Evolutionary conservation across 2,329 filamentous ascomycete genomes (phyloP).

Genomic region (Fusarium coffeatum): DNA sequence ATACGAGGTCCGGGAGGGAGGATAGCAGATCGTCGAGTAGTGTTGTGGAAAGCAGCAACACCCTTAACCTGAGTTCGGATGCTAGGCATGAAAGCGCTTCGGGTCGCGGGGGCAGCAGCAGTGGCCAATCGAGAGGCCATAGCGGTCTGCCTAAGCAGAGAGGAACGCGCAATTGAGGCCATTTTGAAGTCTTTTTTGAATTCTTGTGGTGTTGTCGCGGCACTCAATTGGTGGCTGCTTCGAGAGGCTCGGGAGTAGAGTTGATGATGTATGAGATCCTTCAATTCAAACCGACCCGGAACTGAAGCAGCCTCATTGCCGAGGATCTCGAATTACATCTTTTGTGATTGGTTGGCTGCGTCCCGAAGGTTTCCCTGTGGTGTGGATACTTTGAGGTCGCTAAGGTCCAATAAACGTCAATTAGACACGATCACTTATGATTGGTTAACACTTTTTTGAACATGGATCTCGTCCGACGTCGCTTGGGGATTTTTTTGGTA

Average conservation of each 20-base stretch:
- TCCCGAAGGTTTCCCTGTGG: conserved; percentile 46
- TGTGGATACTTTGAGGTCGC: conserved; percentile 33
- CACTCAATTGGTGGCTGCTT: conserved; percentile 47
- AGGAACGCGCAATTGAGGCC: conserved; percentile 67
- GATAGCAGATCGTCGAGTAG: conserved; percentile 79
- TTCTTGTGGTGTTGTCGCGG: conserved; percentile 33
- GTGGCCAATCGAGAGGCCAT: conserved; percentile 55
- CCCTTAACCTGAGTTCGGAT: conserved; percentile 55
- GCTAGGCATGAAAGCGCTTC: conserved; percentile 50
- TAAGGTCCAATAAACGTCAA: conserved; percentile 46
- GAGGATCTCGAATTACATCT: conserved; percentile 61
- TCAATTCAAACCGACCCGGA: conserved; percentile 37
- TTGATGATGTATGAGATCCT: conserved; percentile 44
- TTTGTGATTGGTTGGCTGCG: conserved; percentile 57
- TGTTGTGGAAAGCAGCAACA: conserved; percentile 88
- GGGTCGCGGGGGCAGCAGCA: conserved; percentile 54
- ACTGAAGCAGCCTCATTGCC: conserved; percentile 56
- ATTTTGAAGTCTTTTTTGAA: conserved; percentile 53
- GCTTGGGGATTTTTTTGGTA: conserved; percentile 46
- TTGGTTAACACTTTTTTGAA: conserved; percentile 42
- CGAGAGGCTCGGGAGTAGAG: conserved; percentile 32
- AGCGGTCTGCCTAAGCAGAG: conserved; percentile 66
- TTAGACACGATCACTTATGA: conserved; percentile 39
- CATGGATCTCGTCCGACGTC: conserved; percentile 27
- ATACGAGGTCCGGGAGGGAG: conserved; percentile 84